Conservation (phyloP, 164 flowering plant genomes). For the Vitis vinifera region ASM3070453v1 NC_081816.1:4074001-4074500, state of each 20-base stretch:
- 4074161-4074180: slow-evolving; percentile 77
- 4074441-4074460: too few relatives aligned
- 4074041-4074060: not conserved
- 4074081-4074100: slow-evolving; percentile 80
- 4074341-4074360: too few relatives aligned
- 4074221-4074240: slow-evolving; percentile 84
- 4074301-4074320: not conserved
- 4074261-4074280: not conserved
- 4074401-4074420: too few relatives aligned
- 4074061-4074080: not conserved
- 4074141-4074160: slow-evolving; percentile 84
- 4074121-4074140: slow-evolving; percentile 88
- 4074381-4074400: too few relatives aligned
- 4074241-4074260: slow-evolving; percentile 55
- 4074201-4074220: slow-evolving; percentile 87
- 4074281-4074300: not conserved
- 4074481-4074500: too few relatives aligned
- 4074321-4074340: not conserved
- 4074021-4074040: not conserved
- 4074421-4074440: too few relatives aligned
- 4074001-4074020: too few relatives aligned
- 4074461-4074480: too few relatives aligned
- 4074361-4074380: too few relatives aligned
- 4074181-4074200: slow-evolving; percentile 97
- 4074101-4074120: slow-evolving; percentile 81